A percentile compares a stretch with the other conserved stretches of the same genome.
Conservation (phyloP, 75 land plant species). For the Ceratopteris richardii region DNA sequence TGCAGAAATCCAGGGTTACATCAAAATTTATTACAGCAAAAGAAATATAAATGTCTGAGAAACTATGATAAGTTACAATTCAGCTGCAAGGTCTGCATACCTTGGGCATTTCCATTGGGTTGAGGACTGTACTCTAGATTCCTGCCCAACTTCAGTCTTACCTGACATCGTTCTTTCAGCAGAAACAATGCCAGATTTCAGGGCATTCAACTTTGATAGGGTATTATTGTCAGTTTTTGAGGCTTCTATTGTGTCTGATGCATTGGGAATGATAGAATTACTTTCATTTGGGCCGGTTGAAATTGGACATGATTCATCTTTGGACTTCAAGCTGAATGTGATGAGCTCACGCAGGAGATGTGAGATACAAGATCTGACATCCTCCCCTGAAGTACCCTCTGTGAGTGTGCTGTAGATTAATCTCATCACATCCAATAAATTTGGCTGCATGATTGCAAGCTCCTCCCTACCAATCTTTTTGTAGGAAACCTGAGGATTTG, state of each 20-base stretch:
- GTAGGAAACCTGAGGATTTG: too few relatives aligned
- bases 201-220: too few relatives aligned
- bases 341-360: not conserved
- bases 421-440: not conserved
- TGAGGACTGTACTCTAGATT: too few relatives aligned
- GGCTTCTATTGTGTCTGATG: not conserved
- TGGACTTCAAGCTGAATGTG: not conserved
- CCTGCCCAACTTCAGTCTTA: too few relatives aligned
- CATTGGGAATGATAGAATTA: too few relatives aligned
- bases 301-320: too few relatives aligned
- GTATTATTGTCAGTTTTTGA: not conserved
- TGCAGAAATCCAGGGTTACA: not conserved
- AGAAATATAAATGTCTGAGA: not conserved
- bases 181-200: too few relatives aligned
- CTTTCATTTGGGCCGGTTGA: too few relatives aligned
- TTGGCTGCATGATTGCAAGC: not conserved
- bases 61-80: not conserved
- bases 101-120: slow-evolving; percentile 1
- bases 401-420: not conserved
- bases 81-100: not conserved
- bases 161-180: too few relatives aligned
- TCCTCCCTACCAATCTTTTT: too few relatives aligned
- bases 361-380: not conserved
- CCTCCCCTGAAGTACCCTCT: not conserved
- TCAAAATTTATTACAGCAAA: not conserved